Evolutionary conservation across 2,329 filamentous ascomycete genomes (phyloP).

Genomic region (Epichloe baconii): DNA sequence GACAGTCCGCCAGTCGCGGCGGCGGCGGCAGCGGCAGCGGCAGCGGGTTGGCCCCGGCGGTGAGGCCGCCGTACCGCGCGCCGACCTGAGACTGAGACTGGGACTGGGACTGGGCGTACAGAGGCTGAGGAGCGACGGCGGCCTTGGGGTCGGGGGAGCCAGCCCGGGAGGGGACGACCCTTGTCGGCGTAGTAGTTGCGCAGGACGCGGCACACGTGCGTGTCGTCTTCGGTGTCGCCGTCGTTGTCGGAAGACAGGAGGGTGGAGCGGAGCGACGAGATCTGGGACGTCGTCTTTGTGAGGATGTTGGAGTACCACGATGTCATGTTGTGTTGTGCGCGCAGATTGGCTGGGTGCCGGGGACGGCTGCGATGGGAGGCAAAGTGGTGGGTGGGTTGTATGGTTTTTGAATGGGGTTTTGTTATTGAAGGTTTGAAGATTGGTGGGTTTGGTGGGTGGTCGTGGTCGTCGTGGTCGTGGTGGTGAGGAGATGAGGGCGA

Average conservation of each 20-base stretch:
- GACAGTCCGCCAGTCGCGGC: conserved; percentile 26
- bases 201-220: conserved; percentile 85
- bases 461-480: fast-evolving
- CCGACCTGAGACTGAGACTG: conserved; percentile 29
- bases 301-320: conserved; percentile 70
- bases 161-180: conserved; percentile 63
- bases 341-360: neutral
- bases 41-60: conserved; percentile 10
- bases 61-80: conserved; percentile 38
- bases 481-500: too few relatives aligned
- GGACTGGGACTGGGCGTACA: conserved; percentile 28
- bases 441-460: too few relatives aligned
- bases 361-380: too few relatives aligned
- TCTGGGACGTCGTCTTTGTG: conserved; percentile 50
- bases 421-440: too few relatives aligned
- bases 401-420: too few relatives aligned
- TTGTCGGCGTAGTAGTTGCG: conserved; percentile 89
- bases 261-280: conserved; percentile 54
- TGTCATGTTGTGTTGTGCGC: conserved; percentile 39
- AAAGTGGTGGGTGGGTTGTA: too few relatives aligned
- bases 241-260: conserved; percentile 54
- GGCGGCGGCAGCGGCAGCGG: too few relatives aligned
- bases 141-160: conserved; percentile 79
- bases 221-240: conserved; percentile 75
- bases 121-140: conserved; percentile 27